Evolutionary conservation across 2,329 filamentous ascomycete species (phyloP), one percentile per base, ranked within the genome.

Genomic region (Sporothrix mexicana): DNA sequence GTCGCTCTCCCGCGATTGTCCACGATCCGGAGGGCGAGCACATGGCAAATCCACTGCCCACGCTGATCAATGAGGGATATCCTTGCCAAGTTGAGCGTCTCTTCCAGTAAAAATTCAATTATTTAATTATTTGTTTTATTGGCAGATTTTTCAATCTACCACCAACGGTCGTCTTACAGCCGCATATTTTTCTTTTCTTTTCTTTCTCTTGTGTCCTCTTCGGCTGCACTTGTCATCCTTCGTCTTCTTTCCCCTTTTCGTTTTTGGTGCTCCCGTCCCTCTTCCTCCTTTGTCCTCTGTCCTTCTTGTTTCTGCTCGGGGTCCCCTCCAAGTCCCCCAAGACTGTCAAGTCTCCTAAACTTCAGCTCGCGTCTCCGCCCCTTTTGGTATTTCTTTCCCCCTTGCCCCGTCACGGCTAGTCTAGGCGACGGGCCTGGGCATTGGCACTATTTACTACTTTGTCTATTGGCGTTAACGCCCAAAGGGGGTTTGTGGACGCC

Each of bases 31-130:
- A 36, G 30, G 30, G 30, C 30, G 57, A 62, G 57, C 57, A 62
- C 57, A 62, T 62, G 57, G 57, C 57, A 62, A 62, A 43, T 62
- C 57, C 30, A 17, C 43, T 41, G 30, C 57, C 30, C n/a, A 62
- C 17, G 57, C 30, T 62, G 36, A 62, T 62, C 57, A 62, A 36
- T n/a, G 57, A 41, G 57, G 57, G 15, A 62, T 43, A 62, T 43
- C 57, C 57, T 17, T 62, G 57, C 17, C 30, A 41, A 36, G 1
- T 36, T 7, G 30, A 36, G 30, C 17, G 17, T 20, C 57, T 20
- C 25, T 23, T 59, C 9, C 8, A 23, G 51, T 20, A 23, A 13
- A 20, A 20, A 20, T 59, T 30, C 17, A 8, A 17, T 36, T 57
- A 30, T 3, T 59, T 15, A 36, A 13, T 30, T 36, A 30, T 15